Evolutionary conservation across 2,329 filamentous ascomycete species (phyloP).

Genomic region (Cladobotryum mycophilum): DNA sequence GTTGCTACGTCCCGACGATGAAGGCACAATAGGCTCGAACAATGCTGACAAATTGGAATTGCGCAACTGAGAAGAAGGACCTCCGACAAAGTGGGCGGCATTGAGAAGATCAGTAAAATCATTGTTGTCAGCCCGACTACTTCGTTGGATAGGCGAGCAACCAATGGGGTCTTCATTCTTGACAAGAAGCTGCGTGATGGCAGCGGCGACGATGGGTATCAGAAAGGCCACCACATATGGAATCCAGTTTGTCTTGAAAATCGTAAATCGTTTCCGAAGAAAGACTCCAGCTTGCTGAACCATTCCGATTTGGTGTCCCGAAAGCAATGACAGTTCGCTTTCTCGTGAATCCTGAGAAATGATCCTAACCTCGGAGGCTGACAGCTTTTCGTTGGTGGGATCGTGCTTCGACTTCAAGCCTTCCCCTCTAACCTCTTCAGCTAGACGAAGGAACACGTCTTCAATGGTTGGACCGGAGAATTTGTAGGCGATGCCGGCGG

Average conservation of each 20-base stretch:
- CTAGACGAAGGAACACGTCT: slow-evolving; percentile 64
- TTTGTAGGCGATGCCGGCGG: slow-evolving; percentile 57
- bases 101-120: slow-evolving; percentile 17
- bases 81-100: slow-evolving; percentile 16
- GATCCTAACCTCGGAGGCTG: background rate
- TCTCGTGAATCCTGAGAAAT: background rate
- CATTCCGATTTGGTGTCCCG: slow-evolving; percentile 54
- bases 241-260: slow-evolving; percentile 51
- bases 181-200: slow-evolving; percentile 67
- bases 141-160: slow-evolving; percentile 33
- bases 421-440: slow-evolving; percentile 36
- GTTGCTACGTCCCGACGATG: slow-evolving; percentile 7
- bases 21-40: slow-evolving; percentile 12
- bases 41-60: slow-evolving; percentile 8
- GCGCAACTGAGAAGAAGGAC: slow-evolving; percentile 17
- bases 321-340: slow-evolving; percentile 29
- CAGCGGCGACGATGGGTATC: slow-evolving; percentile 68
- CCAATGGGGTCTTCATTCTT: slow-evolving; percentile 42
- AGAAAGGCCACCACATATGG: slow-evolving; percentile 67
- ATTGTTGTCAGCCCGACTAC: slow-evolving; percentile 9
- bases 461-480: slow-evolving; percentile 65
- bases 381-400: slow-evolving; percentile 5
- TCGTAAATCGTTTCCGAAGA: slow-evolving; percentile 57
- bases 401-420: background rate
- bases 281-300: slow-evolving; percentile 55